Conservation (phyloP, 1,284 basidiomycete genomes). For the Polyporus tsugae region DNA sequence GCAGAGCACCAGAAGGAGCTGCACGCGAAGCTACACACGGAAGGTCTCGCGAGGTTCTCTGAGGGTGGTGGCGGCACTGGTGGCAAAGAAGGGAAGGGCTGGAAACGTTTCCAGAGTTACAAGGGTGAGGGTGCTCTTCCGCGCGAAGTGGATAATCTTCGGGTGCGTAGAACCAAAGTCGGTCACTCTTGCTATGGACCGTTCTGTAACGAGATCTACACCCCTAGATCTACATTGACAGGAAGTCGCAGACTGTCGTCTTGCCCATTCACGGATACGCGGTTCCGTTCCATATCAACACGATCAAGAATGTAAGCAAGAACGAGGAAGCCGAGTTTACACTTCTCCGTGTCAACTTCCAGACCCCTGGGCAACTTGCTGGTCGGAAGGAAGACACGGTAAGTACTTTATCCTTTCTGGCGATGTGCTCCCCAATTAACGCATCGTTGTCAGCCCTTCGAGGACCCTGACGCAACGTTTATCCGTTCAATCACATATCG, state of each 20-base stretch:
- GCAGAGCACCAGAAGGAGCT: constrained; percentile 91
- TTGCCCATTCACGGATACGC: constrained; percentile 95
- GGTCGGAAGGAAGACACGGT: constrained; percentile 99
- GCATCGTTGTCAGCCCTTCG: constrained; percentile 77
- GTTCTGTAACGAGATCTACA: background rate
- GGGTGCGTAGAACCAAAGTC: constrained; percentile 56
- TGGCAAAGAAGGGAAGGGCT: constrained; percentile 88
- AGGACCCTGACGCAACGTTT: constrained; percentile 97
- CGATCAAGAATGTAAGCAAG: constrained; percentile 98
- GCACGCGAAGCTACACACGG: constrained; percentile 81
- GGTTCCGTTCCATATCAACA: constrained; percentile 98
- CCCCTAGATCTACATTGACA: constrained; percentile 87
- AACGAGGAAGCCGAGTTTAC: constrained; percentile 97
- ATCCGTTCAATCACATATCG: constrained; percentile 96
- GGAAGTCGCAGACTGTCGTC: constrained; percentile 89
- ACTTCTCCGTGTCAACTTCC: constrained; percentile 97
- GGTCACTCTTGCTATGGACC: constrained; percentile 15
- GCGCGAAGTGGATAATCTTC: constrained; percentile 75
- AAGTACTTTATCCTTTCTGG: constrained; percentile 27
- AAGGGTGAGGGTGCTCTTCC: constrained; percentile 94
- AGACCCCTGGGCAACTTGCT: constrained; percentile 96
- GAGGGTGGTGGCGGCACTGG: constrained; percentile 75
- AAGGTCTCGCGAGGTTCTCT: constrained; percentile 87
- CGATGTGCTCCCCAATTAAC: background rate
- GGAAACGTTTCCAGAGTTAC: constrained; percentile 98